Evolutionary conservation across 495 filamentous ascomycete genomes (phyloP).

Genomic region (Aspergillus saccharolyticus): DNA sequence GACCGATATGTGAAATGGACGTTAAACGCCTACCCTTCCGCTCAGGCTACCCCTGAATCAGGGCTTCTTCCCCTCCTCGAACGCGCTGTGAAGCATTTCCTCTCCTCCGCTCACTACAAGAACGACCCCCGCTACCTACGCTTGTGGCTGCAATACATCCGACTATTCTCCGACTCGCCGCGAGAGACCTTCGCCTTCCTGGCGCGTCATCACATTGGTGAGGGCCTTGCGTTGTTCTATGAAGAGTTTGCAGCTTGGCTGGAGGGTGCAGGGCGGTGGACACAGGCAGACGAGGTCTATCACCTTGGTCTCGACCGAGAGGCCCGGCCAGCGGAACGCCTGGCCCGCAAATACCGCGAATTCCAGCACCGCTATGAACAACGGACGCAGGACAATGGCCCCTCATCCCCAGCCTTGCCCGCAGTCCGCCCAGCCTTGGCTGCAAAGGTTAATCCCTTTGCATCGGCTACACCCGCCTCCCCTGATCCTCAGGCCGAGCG

Average conservation of each 20-base stretch:
- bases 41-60: conserved; percentile 85
- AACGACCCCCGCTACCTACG: conserved; percentile 92
- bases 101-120: conserved; percentile 78
- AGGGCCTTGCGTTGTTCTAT: conserved; percentile 87
- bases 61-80: conserved; percentile 86
- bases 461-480: conserved; percentile 32
- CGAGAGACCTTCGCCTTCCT: conserved; percentile 90
- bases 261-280: conserved; percentile 79
- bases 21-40: conserved; percentile 87
- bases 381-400: conserved; percentile 56
- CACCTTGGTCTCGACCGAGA: conserved; percentile 80
- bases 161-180: conserved; percentile 85
- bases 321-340: conserved; percentile 73
- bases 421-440: conserved; percentile 78
- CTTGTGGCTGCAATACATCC: conserved; percentile 90
- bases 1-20: conserved; percentile 98
- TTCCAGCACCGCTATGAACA: conserved; percentile 74
- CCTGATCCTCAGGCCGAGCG: conserved; percentile 63
- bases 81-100: conserved; percentile 83
- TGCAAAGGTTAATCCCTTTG: conserved; percentile 80
- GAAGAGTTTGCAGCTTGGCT: conserved; percentile 95
- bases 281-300: conserved; percentile 91
- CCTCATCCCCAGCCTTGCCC: conserved; percentile 80
- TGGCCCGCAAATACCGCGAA: conserved; percentile 83
- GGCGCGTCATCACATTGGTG: conserved; percentile 80